These are phyloP conservation scores for Hypocrella siamensis DNA, from an alignment of 2,329 filamentous ascomycete genomes.

Conservation along the genomic window DNA sequence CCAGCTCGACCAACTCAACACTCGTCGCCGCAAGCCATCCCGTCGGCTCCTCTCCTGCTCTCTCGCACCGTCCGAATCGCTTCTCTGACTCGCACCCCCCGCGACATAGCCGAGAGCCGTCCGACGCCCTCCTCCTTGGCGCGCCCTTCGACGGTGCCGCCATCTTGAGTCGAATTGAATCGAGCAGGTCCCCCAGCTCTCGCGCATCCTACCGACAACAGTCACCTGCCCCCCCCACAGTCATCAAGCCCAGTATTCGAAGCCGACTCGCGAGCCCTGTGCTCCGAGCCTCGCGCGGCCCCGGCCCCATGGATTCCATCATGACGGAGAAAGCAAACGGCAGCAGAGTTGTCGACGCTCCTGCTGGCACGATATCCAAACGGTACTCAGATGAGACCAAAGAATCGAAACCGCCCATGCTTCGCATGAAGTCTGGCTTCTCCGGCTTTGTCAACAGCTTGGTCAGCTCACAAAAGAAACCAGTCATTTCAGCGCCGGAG, in stretches of 20 bases:
- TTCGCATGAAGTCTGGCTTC: conserved; percentile 78
- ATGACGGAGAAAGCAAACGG: conserved; percentile 22
- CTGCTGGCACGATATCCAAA: conserved; percentile 40
- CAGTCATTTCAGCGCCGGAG: conserved; percentile 91
- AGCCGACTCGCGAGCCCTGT: conserved; percentile 33
- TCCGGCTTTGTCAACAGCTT: conserved; percentile 74
- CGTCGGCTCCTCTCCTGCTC: conserved; percentile 6
- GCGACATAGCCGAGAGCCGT: conserved; percentile 10
- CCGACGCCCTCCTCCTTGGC: conserved; percentile 45
- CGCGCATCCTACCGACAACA: conserved; percentile 13
- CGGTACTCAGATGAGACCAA: conserved; percentile 66
- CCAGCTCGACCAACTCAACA: conserved; percentile 8
- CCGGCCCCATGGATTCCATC: conserved; percentile 18
- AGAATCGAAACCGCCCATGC: conserved; percentile 41
- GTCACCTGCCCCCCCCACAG: conserved; percentile 14
- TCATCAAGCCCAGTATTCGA: conserved; percentile 37
- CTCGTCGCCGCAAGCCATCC: no score
- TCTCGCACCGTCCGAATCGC: conserved; percentile 7
- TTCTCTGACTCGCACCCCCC: conserved; percentile 7
- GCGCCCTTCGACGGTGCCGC: conserved; percentile 49
- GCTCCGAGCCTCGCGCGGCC: conserved; percentile 49
- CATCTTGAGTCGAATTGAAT: conserved; percentile 45
- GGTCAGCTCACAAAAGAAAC: conserved; percentile 73
- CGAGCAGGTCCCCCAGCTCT: conserved; percentile 24
- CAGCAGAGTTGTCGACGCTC: conserved; percentile 22